Conservation (phyloP, 2,329 filamentous ascomycete genomes). For the Boeremia lycopersici region DNA sequence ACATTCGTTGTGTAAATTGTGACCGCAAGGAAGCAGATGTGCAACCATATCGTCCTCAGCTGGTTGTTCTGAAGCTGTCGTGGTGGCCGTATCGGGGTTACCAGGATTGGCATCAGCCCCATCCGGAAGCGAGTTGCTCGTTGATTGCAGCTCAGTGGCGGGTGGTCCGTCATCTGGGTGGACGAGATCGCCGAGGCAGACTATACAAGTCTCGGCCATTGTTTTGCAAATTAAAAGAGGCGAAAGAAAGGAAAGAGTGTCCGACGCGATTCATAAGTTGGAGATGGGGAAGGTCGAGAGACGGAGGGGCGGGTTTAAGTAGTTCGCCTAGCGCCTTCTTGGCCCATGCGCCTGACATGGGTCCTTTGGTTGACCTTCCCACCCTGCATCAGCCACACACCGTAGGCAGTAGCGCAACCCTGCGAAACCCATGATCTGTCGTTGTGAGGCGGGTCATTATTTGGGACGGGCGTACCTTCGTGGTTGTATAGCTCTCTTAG, state of each 20-base stretch:
- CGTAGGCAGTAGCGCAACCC: conserved; percentile 28
- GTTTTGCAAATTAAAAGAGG: conserved; percentile 23
- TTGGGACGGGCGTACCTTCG: not conserved
- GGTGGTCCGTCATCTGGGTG: conserved; percentile 56
- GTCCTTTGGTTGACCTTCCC: conserved; percentile 8
- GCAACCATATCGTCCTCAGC: conserved; percentile 62
- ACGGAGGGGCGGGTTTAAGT: conserved; percentile 35
- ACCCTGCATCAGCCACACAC: conserved; percentile 31
- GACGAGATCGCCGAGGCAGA: conserved; percentile 73
- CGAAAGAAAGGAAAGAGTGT: conserved; percentile 27
- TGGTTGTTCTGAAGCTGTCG: conserved; percentile 35
- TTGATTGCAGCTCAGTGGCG: conserved; percentile 34
- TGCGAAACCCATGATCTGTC: conserved; percentile 23
- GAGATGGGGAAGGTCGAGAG: conserved; percentile 39
- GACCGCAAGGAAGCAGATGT: conserved; percentile 77
- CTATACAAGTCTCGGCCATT: conserved; percentile 74
- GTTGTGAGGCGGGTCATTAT: not conserved
- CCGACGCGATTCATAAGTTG: conserved; percentile 45
- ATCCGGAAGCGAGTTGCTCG: conserved; percentile 35
- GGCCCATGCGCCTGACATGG: conserved; percentile 18
- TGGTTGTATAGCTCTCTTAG: not conserved
- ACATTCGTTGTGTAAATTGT: conserved; percentile 91
- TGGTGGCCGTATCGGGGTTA: conserved; percentile 20
- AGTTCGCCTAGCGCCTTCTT: conserved; percentile 24
- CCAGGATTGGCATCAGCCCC: conserved; percentile 33